phyloP scores from a whole-genome alignment of 345 rosid genomes.

The Abelmoschus esculentus region DNA sequence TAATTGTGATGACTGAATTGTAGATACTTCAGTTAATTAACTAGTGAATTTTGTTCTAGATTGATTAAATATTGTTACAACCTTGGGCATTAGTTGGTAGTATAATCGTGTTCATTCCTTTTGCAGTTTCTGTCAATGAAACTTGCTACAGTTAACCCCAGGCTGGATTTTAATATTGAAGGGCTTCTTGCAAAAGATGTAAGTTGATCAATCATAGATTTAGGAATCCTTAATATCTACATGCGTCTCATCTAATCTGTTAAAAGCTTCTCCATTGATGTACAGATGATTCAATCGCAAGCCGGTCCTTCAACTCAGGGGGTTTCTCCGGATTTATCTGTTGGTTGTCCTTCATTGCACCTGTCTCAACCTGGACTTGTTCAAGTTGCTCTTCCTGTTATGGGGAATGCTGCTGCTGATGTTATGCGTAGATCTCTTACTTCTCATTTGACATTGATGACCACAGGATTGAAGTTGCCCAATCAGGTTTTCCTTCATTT shows the following conservation, averaged over 20 bases:
- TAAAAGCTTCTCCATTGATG: neutral
- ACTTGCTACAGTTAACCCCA: conserved; percentile 91
- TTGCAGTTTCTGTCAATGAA: conserved; percentile 91
- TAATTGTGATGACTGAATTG: neutral
- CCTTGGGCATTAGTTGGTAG: neutral
- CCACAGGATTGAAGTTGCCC: conserved; percentile 60
- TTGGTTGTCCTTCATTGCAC: conserved; percentile 65
- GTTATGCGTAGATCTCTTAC: conserved; percentile 39
- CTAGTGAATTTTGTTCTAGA: neutral
- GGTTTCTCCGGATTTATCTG: conserved; percentile 46
- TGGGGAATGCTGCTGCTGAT: conserved; percentile 46
- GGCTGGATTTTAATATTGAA: conserved; percentile 76
- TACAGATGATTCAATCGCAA: conserved; percentile 63
- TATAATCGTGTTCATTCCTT: neutral
- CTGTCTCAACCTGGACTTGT: conserved; percentile 48
- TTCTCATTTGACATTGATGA: conserved; percentile 43
- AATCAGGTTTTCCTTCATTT: conserved; percentile 41
- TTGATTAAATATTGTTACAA: neutral
- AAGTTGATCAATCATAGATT: conserved; percentile 26
- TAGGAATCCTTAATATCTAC: neutral
- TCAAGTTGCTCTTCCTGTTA: conserved; percentile 47
- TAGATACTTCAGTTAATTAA: neutral
- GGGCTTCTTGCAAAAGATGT: conserved; percentile 87
- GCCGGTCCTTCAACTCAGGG: conserved; percentile 60
- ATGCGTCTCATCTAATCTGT: neutral